phyloP scores from a whole-genome alignment of 164 flowering plant genomes.

The Vitis amurensis region DNA sequence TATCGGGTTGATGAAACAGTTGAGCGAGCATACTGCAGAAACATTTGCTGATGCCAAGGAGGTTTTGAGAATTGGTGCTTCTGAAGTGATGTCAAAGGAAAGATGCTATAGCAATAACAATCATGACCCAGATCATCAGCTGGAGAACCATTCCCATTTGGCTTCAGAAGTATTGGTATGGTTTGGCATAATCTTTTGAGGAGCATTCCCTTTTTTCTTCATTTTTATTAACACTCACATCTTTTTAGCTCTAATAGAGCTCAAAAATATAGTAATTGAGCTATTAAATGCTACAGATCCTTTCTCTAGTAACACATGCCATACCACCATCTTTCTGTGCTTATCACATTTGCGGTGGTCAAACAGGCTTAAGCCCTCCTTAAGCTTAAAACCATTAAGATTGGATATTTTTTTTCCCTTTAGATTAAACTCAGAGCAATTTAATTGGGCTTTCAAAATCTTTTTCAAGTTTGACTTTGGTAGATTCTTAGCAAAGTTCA shows the following conservation, averaged over 20 bases:
- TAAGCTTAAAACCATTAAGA: too few relatives aligned
- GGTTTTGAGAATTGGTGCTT: slow-evolving; percentile 70
- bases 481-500: too few relatives aligned
- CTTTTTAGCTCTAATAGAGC: not conserved
- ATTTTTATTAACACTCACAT: too few relatives aligned
- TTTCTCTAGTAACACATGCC: too few relatives aligned
- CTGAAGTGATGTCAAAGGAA: slow-evolving; percentile 35
- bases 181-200: not conserved
- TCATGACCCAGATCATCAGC: slow-evolving; percentile 18
- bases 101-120: slow-evolving; percentile 18
- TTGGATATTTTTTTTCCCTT: too few relatives aligned
- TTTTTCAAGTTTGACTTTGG: too few relatives aligned
- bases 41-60: slow-evolving; percentile 76
- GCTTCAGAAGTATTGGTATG: slow-evolving; percentile 48
- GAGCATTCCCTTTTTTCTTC: not conserved
- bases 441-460: too few relatives aligned
- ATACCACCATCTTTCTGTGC: too few relatives aligned
- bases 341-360: too few relatives aligned
- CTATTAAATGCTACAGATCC: not conserved
- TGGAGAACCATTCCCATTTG: slow-evolving; percentile 22
- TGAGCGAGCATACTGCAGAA: slow-evolving; percentile 74
- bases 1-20: slow-evolving; percentile 75
- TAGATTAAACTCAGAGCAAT: too few relatives aligned
- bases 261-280: not conserved
- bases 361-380: too few relatives aligned